Percentiles rank a stretch among this genome's conserved stretches.
Evolutionary conservation across 169 alveolate species (phyloP).

Genomic region (Plasmodium cynomolgi): DNA sequence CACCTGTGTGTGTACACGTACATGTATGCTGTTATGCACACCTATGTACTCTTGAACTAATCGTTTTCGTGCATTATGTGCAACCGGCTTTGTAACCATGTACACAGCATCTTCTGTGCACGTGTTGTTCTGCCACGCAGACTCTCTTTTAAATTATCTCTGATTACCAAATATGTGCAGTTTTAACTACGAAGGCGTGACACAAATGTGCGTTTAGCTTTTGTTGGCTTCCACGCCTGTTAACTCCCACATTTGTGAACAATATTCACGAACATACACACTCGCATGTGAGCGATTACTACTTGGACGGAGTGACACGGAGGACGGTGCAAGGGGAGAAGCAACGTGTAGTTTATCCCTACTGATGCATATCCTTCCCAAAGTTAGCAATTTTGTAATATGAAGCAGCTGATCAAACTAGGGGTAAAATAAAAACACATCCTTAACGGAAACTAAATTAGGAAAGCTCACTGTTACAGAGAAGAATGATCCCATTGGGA

Average conservation of each 20-base stretch:
- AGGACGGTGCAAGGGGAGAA: neutral
- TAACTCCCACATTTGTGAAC: neutral
- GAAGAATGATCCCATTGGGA: neutral
- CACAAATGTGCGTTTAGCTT: neutral
- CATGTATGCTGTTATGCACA: neutral
- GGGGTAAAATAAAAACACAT: neutral
- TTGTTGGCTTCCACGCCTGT: neutral
- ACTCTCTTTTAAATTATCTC: neutral
- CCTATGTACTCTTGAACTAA: neutral
- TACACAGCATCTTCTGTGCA: neutral
- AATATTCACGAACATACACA: neutral
- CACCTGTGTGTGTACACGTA: neutral
- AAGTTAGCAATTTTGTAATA: too few relatives aligned
- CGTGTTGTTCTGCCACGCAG: neutral
- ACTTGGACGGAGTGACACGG: neutral
- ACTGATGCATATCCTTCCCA: neutral
- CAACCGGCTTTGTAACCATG: neutral
- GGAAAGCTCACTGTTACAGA: neutral
- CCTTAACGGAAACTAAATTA: neutral
- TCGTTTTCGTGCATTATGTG: neutral
- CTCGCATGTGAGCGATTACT: neutral
- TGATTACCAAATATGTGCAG: neutral
- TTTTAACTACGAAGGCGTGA: neutral
- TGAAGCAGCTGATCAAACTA: neutral
- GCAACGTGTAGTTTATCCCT: neutral